Base-by-base conservation (phyloP, 2,329 filamentous ascomycete species). In the Cercospora berteroae region DNA sequence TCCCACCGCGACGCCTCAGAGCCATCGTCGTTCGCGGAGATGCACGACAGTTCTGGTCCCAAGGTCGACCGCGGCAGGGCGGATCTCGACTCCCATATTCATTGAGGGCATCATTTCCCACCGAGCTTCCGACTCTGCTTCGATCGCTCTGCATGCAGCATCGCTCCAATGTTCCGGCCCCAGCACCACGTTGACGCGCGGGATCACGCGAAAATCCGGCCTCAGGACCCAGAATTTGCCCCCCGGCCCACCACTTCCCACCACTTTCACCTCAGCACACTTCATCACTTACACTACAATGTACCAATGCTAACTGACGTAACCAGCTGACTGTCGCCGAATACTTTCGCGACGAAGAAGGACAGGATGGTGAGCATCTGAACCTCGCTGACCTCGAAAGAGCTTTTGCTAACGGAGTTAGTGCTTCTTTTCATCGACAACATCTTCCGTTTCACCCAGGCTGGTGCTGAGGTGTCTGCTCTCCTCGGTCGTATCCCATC, bases 361-460 rank as follows among this genome's bases (percentile, higher is more conserved):
- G 94, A 77, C 94, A 97, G 87, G 94, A 97, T 85, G 58, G 58
- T 60, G 36, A 27, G 58, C 36, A 29, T 42, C 18, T 16, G 52
- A 23, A 33, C 4, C 8, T 29, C 2, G 9, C 13, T 29, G 25
- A n/a, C 25, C 23, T 57, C 7, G n/a, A 12, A 29, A 57, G 7
- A n/a, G 13, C 10, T 1, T 57, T n/a, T 57, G 9, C 52, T 57
- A 57, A 57, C 52, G 16, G 13, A 57, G 27, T 57, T 27, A 60
- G 93, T 97, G 88, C 88, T 97, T 81, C 93, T 97, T 83, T 97
- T 98, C 88, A 98, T 98, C 83, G 95, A 99, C 91, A 99, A 99
- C 89, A 98, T 99, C 86, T 97, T 97, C 93, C 91, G 95, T 81
- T 98, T 98, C 89, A 97, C 94, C 75, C 94, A 98, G 87, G 95